Conservation (phyloP, 106 monocot genomes). For the Dioscorea dumetorum region DNA sequence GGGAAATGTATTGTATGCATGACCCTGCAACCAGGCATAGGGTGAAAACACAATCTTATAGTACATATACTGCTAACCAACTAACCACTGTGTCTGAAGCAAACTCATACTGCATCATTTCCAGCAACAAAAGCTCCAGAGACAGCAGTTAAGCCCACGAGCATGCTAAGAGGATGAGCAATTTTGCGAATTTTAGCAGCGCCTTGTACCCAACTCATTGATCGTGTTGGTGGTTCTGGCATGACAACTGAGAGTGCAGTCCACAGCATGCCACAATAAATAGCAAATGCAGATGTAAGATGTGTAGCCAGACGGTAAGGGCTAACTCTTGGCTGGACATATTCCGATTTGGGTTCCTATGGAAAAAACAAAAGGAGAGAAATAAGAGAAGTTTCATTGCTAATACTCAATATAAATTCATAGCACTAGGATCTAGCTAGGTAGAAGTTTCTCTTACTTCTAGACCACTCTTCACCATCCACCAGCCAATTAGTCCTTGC, state of each 20-base stretch:
- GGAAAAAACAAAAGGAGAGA: neutral
- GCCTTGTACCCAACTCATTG: conserved; percentile 62
- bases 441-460: conserved; percentile 36
- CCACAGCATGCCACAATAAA: conserved; percentile 92
- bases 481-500: conserved; percentile 96
- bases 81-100: neutral
- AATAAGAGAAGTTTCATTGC: neutral
- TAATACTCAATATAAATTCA: neutral
- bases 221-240: conserved; percentile 84
- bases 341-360: conserved; percentile 89
- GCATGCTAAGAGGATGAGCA: conserved; percentile 56
- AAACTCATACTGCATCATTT: conserved; percentile 83
- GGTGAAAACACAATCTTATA: neutral
- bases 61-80: no score
- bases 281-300: conserved; percentile 90
- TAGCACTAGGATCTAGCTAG: neutral
- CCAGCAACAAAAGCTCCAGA: conserved; percentile 99
- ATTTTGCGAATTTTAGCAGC: conserved; percentile 69
- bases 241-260: conserved; percentile 92
- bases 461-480: conserved; percentile 99
- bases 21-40: conserved; percentile 42
- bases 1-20: conserved; percentile 97
- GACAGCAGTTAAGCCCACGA: conserved; percentile 86
- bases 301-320: conserved; percentile 93
- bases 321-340: conserved; percentile 97